Evolutionary conservation across 306 rosid species (phyloP).

Genomic region (Spatholobus suberectus): DNA sequence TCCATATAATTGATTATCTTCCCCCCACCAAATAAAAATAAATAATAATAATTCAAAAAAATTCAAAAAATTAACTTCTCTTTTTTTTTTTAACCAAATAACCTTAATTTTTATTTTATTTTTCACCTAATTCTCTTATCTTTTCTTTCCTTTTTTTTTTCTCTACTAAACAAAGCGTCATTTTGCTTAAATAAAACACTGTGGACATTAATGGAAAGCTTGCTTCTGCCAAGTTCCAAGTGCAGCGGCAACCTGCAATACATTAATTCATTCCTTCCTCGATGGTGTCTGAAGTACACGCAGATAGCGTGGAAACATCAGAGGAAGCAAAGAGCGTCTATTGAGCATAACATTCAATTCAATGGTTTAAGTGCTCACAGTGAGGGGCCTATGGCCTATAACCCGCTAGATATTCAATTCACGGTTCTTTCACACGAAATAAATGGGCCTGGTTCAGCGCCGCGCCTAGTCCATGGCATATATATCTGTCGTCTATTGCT

Average conservation of each 20-base stretch:
- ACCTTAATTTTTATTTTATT: too few relatives aligned
- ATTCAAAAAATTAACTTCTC: too few relatives aligned
- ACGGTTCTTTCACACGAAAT: neutral
- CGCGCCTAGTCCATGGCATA: neutral
- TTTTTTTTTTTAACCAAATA: too few relatives aligned
- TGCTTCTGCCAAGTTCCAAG: neutral
- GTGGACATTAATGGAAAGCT: neutral
- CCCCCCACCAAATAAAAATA: too few relatives aligned
- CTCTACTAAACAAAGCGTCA: too few relatives aligned
- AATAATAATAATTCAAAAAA: too few relatives aligned
- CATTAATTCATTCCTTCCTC: neutral
- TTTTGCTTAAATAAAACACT: neutral
- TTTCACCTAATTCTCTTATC: too few relatives aligned
- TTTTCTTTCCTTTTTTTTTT: too few relatives aligned
- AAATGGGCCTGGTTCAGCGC: neutral
- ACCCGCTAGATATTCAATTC: neutral
- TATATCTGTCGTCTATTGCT: too few relatives aligned
- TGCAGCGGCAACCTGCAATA: neutral
- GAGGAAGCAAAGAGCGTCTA: neutral
- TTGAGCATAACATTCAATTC: constrained; percentile 21
- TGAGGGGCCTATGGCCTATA: neutral
- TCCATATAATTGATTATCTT: too few relatives aligned
- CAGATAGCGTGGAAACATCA: neutral
- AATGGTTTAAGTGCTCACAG: too few relatives aligned
- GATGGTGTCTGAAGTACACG: neutral